These are phyloP conservation scores for Diplodia mutila DNA, from an alignment of 2,329 filamentous ascomycete species.

Conservation along the genomic window DNA sequence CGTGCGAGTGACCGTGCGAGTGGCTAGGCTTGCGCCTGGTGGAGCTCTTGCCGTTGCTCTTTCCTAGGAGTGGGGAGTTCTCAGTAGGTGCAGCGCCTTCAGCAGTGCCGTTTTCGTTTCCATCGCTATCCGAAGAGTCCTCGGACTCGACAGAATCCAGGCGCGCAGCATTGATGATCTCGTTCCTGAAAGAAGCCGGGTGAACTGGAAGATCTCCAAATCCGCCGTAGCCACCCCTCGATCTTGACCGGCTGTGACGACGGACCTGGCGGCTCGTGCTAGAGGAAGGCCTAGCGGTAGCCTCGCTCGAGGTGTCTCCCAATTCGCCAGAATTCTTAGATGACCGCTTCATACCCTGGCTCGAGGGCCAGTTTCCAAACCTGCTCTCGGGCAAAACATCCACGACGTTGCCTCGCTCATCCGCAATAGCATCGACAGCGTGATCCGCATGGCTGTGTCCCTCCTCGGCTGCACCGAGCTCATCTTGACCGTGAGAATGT, in stretches of 20 bases:
- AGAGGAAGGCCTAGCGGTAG: neutral
- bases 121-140: slow-evolving; percentile 60
- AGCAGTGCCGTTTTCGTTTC: slow-evolving; percentile 32
- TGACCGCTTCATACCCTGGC: slow-evolving; percentile 22
- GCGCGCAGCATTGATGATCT: slow-evolving; percentile 84
- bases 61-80: slow-evolving; percentile 42
- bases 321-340: neutral
- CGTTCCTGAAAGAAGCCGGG: slow-evolving; percentile 86
- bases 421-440: slow-evolving; percentile 51
- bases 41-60: slow-evolving; percentile 36
- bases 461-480: slow-evolving; percentile 53
- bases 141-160: slow-evolving; percentile 60
- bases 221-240: slow-evolving; percentile 44
- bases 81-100: slow-evolving; percentile 50
- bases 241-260: slow-evolving; percentile 61
- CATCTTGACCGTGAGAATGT: slow-evolving; percentile 49
- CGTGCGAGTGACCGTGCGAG: slow-evolving; percentile 32
- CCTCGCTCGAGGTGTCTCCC: slow-evolving; percentile 2
- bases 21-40: slow-evolving; percentile 27
- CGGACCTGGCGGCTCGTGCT: slow-evolving; percentile 5
- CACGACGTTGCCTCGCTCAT: slow-evolving; percentile 62
- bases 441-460: slow-evolving; percentile 51
- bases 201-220: slow-evolving; percentile 80
- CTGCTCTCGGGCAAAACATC: slow-evolving; percentile 67
- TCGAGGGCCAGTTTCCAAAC: slow-evolving; percentile 55